Conservation (phyloP, 768 basidiomycete genomes). For the Mycena galericulata region DNA sequence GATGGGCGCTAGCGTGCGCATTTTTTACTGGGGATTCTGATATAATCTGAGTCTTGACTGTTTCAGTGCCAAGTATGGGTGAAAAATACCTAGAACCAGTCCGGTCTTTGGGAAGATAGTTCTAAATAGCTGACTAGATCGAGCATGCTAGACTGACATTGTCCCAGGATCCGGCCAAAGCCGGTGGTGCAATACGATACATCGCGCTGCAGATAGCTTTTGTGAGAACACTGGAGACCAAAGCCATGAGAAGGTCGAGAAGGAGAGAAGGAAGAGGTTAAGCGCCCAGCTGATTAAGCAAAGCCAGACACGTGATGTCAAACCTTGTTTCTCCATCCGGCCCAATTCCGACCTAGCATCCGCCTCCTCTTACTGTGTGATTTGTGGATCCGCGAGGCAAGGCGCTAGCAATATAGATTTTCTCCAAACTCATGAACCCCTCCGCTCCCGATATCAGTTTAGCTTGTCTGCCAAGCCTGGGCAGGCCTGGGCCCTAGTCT, state of each 20-base stretch:
- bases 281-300: no score
- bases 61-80: neutral
- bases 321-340: no score
- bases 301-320: no score
- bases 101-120: constrained; percentile 66
- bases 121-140: no score
- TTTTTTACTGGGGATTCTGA: constrained; percentile 67
- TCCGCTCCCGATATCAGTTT: no score
- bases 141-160: constrained; percentile 83
- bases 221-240: constrained; percentile 45
- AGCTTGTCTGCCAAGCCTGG: no score
- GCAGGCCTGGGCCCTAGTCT: no score
- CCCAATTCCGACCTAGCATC: no score
- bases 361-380: no score
- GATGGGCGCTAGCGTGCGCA: constrained; percentile 51
- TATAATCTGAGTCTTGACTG: neutral
- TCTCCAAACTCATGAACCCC: no score
- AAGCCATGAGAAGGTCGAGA: neutral
- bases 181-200: constrained; percentile 88
- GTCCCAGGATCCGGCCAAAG: constrained; percentile 92
- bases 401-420: no score
- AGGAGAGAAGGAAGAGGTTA: neutral
- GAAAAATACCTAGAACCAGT: constrained; percentile 70
- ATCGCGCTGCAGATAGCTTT: constrained; percentile 74
- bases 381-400: no score